Evolutionary conservation across 1,139 yeast species (phyloP).

Genomic region (Zygosaccharomyces sapae): DNA sequence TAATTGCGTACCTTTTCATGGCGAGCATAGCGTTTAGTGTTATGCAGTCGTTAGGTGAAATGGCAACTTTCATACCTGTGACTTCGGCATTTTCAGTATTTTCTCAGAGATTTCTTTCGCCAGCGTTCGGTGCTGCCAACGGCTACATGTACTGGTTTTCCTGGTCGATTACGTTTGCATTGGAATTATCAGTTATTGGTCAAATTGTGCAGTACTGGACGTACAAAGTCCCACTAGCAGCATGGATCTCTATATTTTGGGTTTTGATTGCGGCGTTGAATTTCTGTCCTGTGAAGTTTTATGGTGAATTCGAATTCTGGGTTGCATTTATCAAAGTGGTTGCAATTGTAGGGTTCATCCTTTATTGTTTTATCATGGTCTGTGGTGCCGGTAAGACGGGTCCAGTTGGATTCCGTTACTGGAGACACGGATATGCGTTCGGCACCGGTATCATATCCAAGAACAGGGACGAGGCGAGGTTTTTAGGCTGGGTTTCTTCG

Average conservation of each 20-base stretch:
- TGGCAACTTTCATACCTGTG: conserved; percentile 69
- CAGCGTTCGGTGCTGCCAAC: conserved; percentile 71
- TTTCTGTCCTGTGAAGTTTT: conserved; percentile 58
- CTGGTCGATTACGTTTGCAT: conserved; percentile 82
- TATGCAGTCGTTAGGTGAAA: conserved; percentile 69
- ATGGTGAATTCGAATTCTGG: conserved; percentile 72
- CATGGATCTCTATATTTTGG: conserved; percentile 72
- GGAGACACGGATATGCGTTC: conserved; percentile 92
- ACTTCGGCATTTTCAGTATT: conserved; percentile 61
- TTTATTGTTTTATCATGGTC: conserved; percentile 67
- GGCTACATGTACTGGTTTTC: conserved; percentile 87
- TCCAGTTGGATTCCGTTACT: conserved; percentile 79
- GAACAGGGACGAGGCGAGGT: conserved; percentile 60
- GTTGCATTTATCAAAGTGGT: conserved; percentile 65
- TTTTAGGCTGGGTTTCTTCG: conserved; percentile 66
- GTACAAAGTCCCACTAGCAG: conserved; percentile 57
- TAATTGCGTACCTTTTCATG: conserved; percentile 62
- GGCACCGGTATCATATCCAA: conserved; percentile 54
- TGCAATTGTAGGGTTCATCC: conserved; percentile 68
- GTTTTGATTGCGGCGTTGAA: conserved; percentile 49
- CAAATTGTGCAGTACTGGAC: conserved; percentile 79
- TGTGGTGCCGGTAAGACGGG: conserved; percentile 73
- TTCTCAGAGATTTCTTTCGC: conserved; percentile 51
- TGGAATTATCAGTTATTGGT: conserved; percentile 79
- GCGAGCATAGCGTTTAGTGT: conserved; percentile 62